Base-by-base conservation (phyloP, 345 rosid genomes). In the Rubroshorea leprosula region DNA sequence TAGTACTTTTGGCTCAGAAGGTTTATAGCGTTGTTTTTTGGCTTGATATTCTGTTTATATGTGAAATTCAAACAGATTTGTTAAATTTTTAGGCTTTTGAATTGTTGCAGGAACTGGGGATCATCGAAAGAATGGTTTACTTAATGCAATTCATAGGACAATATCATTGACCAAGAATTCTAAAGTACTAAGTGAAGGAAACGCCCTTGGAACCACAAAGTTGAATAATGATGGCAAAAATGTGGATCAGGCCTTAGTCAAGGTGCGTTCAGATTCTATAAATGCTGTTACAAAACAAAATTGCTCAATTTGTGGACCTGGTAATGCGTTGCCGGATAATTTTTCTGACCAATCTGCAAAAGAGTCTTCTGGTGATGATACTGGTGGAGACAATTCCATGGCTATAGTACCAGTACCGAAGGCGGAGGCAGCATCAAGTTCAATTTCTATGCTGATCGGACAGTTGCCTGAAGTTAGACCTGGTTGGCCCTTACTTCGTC, bases 401-500 rank as follows among this genome's bases (percentile, higher is more conserved):
- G 91, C 87, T 65, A 29, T 84, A 57, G 89, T 89, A 27, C 76
- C 81, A 29, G 73, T 75, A 52, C 70, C 70, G 17, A 72, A 65
- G 53, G 22, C 11, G 31, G 81, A 78, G 68, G 74, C 58, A 24
- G 31, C 81, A 35, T 45, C 68, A 0, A 61, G 74, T 63, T 71
- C 83, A 23, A n/a, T 60, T 19, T 69, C 86, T 52, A 41, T 29
- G 60, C 54, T 76, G 62, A 64, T 72, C 18, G 68, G 56, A 67
- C 68, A 74, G 57, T 55, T 74, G 63, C 82, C 91, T 59, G 84
- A 78, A 57, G 43, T 61, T 56, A 79, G 67, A 49, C 41, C 41
- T 22, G 89, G 97, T 46, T 84, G 97, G 97, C 89, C 97, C 24
- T 68, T 84, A 62, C 89, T 77, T 59, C 76, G 82, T 23, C 82